Base-by-base conservation (phyloP, 2,329 filamentous ascomycete species). In the Dryadomyces quercivorus region DNA sequence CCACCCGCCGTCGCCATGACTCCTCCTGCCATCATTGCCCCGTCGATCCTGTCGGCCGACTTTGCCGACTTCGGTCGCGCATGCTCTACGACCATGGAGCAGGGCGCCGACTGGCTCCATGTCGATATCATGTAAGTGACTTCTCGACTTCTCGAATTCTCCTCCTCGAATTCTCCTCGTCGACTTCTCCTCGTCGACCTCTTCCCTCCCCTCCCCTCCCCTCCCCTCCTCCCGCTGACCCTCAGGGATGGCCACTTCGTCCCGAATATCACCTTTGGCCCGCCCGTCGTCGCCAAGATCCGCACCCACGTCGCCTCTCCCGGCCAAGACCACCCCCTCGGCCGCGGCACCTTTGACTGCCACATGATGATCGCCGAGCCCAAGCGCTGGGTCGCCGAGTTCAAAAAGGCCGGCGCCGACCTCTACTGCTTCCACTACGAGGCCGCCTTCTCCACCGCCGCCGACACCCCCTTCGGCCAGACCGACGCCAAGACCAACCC, bases 321-420 rank as follows among this genome's bases (percentile, higher is more conserved):
- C 18, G 75, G 76, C 44, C 36, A 21, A 9, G 51, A 51, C 51
- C 74, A 78, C 52, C 78, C 78, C 38, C 75, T 85, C 61, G 90
- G 87, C 53, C 86, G 84, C 63, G 93, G 93, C 58, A 97, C 92
- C 15, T 98, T 98, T 68, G 93, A 98, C 72, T 98, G 93, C 78
- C 93, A 98, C 72, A 97, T 98, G 93, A 98, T 98, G 93, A 95
- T 98, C 67, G 84, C 89, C 64, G 92, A 98, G 91, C 93, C 93
- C 61, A 94, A 97, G 77, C 91, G 90, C 77, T 98, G 93, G 93
- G 91, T 96, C 63, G 88, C 87, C 66, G 88, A 95, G 59, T 97
- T 98, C 75, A 83, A 93, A 69, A 84, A 86, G 53, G 93, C 90
- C 57, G 93, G 93, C 53, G 96, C 91, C 71, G 90, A 98, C 70